Percentiles rank a stretch among this genome's conserved stretches.
phyloP scores from a whole-genome alignment of 345 rosid species.

The Microcos paniculata region DNA sequence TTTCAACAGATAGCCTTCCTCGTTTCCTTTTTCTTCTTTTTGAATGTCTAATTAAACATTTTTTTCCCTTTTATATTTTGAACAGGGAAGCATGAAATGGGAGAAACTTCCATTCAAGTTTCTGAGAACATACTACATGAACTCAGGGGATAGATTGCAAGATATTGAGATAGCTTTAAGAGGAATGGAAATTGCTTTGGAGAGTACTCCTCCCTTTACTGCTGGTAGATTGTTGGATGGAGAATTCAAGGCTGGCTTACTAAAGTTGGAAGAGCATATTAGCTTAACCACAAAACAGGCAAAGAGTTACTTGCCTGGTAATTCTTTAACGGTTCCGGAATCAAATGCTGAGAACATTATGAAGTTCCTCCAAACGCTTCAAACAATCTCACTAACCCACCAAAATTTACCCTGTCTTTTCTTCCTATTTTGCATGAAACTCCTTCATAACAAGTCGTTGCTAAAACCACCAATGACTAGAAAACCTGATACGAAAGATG shows the following conservation, averaged over 20 bases:
- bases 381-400: slow-evolving; percentile 40
- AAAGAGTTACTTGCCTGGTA: slow-evolving; percentile 20
- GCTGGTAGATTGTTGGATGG: slow-evolving; percentile 20
- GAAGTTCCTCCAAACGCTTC: slow-evolving; percentile 47
- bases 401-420: slow-evolving; percentile 63
- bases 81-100: slow-evolving; percentile 79
- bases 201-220: slow-evolving; percentile 37
- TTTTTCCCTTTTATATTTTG: neutral
- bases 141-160: slow-evolving; percentile 48
- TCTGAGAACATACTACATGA: slow-evolving; percentile 36
- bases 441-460: slow-evolving; percentile 41
- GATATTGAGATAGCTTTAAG: slow-evolving; percentile 58
- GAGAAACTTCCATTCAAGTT: slow-evolving; percentile 67
- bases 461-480: slow-evolving; percentile 26
- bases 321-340: slow-evolving; percentile 54
- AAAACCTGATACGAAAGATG: slow-evolving; percentile 11
- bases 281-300: slow-evolving; percentile 37
- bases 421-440: slow-evolving; percentile 76
- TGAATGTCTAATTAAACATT: neutral
- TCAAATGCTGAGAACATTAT: slow-evolving; percentile 36
- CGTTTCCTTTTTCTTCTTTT: neutral
- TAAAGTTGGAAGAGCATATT: slow-evolving; percentile 46
- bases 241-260: slow-evolving; percentile 40
- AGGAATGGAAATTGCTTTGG: slow-evolving; percentile 82
- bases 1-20: neutral